Evolutionary conservation across 169 alveolate species (phyloP), one percentile per base, ranked within the genome.

Genomic region (Eimeria brunetti): DNA sequence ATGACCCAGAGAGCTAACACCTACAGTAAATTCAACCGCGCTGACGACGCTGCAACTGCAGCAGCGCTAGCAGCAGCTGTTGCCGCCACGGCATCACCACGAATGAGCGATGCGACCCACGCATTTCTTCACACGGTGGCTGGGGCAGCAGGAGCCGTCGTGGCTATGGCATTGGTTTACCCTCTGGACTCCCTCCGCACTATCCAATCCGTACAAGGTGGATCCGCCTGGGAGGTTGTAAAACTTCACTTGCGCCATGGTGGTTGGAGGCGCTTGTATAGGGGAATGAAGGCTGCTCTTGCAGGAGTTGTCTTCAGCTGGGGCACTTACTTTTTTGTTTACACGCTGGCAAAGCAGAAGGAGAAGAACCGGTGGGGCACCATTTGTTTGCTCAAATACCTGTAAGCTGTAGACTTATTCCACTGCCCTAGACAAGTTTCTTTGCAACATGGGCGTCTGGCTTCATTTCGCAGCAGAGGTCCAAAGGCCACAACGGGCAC

Each of bases 261-360:
- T 5, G 96, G 96, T 18, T 93, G 96, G 94, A 33, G 80, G 75
- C 93, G 96, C 33, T 24, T 93, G 38, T 93, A 93, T 58, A 27
- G 93, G 69, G 96, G 96, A 56, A 75, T 93, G 69, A 81, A 69
- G 80, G 90, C 93, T n/a, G 92, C 96, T 18, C 81, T 93, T 71
- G 89, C 88, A 60, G 96, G 96, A 18, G 93, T 93, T 33, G 71
- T 93, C 41, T 88, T 93, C 85, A 93, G 96, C 96, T 93, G 96
- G 96, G 96, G 96, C 69, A 88, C 90, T 27, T 93, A 93, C 69
- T 93, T 93, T 51, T 93, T 93, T 81, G 93, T 93, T 36, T 93
- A 93, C 76, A 76, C 88, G 27, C 78, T 64, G 36, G 88, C 93
- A 27, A 93, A 93, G 30, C 80, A 51, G n/a, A 60, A 81, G 69